Base-by-base conservation (phyloP, 345 rosid species). In the Rubroshorea leprosula region DNA sequence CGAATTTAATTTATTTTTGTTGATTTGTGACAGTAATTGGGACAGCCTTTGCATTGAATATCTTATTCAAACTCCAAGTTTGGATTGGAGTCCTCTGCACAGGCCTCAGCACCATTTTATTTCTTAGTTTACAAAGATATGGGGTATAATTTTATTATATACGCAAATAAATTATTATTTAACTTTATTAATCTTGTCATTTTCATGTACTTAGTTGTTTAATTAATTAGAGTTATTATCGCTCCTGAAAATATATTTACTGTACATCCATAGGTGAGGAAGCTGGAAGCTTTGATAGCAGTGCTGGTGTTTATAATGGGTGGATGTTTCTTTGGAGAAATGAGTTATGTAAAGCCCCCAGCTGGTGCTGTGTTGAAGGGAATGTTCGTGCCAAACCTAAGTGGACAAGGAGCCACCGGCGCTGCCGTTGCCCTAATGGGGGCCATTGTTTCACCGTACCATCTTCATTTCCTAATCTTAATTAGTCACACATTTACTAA, bases 41-140 rank as follows among this genome's bases (percentile, higher is more conserved):
- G 62, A 81, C 87, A 49, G 85, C 90, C 15, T 84, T 77, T 65
- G 90, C 73, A 21, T 60, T 85, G 21, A 76, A 82, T 51, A 76
- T 81, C 44, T 45, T 84, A 60, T 72, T 84, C 23, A 51, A 72
- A 29, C 64, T 84, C 54, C 90, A 83, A 3, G 65, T 81, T 0
- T 81, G 85, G 80, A 59, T 17, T 22, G 90, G 90, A 53, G 90
- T 84, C 62, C 74, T 84, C 0, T 35, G 60, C 23, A 81, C 87
- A 5, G 87, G 90, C 14, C 49, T 29, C 1, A 84, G 85, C 74
- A 84, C 90, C 51, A 80, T 84, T 45, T 52, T 84, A 7, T 74
- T 84, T 16, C 81, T 84, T 43, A 78, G 85, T 54, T 71, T 84
- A 57, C 87, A 84, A 64, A 77, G 23, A 84, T 84, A 75, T 16